Evolutionary conservation across 371 early-diverging fungal genomes (phyloP), one percentile per base, ranked within the genome.

Genomic region (Mortierella sp.): DNA sequence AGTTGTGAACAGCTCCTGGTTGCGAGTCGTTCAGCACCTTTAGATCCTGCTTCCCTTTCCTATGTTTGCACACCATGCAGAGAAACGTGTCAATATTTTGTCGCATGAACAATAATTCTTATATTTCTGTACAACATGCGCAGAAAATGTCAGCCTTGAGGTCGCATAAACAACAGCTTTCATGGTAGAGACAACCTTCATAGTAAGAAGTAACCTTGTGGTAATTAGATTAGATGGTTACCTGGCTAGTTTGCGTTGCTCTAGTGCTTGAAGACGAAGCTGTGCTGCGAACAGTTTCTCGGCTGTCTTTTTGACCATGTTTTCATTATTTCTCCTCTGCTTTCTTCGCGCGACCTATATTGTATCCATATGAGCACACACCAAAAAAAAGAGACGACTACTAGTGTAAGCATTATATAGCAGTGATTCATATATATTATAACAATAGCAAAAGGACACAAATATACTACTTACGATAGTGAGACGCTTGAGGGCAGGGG

Each of bases 211-310:
- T 41, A 41, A 5, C 21, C 4, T 21, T 21, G 14, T 49, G 49
- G 49, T 16, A 16, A 18, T 5, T 18, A 10, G n/a, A n/a, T 56
- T 27, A 24, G 68, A 3, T 21, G 18, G 5, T 68, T 90, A 90
- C 92, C 80, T 88, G 72, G 80, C 79, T 41, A 89, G 87, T 74
- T 91, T 88, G 72, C 81, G 72, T 48, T 92, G 90, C 5, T 90
- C 75, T 8, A 96, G 54, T 0, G 94, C 91, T 35, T 86, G 87
- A 4, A 95, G 81, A 80, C 95, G 93, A 46, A 98, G 87, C 85
- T 96, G 97, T 1, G 96, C 91, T 29, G 91, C 90, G 51, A 98
- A 87, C 8, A 99, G 90, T 86, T 95, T 96, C 77, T 94, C 94
- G 0, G 99, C 98, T 0, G 97, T 95, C 58, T 90, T 90, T 75